phyloP scores from a whole-genome alignment of 1,139 yeast genomes.

The Candida smagusa region DNA sequence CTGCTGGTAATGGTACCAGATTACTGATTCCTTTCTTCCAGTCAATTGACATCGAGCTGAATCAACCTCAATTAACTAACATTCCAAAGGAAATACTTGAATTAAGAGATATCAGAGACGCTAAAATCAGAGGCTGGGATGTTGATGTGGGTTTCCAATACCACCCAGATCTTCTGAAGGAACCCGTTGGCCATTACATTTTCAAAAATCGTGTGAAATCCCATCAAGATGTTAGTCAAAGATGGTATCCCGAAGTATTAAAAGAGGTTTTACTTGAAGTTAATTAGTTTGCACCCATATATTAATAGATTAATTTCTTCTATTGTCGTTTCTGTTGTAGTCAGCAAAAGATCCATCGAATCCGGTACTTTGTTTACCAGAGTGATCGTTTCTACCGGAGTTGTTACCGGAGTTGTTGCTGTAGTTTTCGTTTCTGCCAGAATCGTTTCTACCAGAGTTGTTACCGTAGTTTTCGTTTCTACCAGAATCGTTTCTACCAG shows the following conservation, averaged over 20 bases:
- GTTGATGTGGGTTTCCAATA: slow-evolving; percentile 52
- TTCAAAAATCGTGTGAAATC: slow-evolving; percentile 62
- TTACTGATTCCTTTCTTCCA: slow-evolving; percentile 55
- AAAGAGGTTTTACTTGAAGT: slow-evolving; percentile 23
- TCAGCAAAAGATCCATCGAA: slow-evolving; percentile 7
- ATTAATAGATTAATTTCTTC: slow-evolving; percentile 3
- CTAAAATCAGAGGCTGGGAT: slow-evolving; percentile 34
- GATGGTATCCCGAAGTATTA: slow-evolving; percentile 58
- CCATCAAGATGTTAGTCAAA: slow-evolving; percentile 64
- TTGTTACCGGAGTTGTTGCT: neutral
- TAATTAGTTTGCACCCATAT: neutral
- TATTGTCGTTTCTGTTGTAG: slow-evolving; percentile 5
- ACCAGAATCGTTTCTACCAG: slow-evolving; percentile 1
- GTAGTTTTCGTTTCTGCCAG: neutral
- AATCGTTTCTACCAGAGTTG: slow-evolving; percentile 1
- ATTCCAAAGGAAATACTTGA: slow-evolving; percentile 32
- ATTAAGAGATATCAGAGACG: slow-evolving; percentile 36
- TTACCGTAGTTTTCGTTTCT: slow-evolving; percentile 1
- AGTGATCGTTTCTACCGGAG: neutral
- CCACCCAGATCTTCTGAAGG: slow-evolving; percentile 39
- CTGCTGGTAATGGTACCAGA: slow-evolving; percentile 50
- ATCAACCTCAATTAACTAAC: slow-evolving; percentile 28
- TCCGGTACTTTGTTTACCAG: neutral
- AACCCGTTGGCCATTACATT: slow-evolving; percentile 57
- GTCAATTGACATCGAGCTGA: slow-evolving; percentile 47